Percentiles rank a stretch among this genome's conserved stretches.
These are phyloP conservation scores for Naganishia albida DNA, from an alignment of 1,284 basidiomycete species.

Conservation along the genomic window DNA sequence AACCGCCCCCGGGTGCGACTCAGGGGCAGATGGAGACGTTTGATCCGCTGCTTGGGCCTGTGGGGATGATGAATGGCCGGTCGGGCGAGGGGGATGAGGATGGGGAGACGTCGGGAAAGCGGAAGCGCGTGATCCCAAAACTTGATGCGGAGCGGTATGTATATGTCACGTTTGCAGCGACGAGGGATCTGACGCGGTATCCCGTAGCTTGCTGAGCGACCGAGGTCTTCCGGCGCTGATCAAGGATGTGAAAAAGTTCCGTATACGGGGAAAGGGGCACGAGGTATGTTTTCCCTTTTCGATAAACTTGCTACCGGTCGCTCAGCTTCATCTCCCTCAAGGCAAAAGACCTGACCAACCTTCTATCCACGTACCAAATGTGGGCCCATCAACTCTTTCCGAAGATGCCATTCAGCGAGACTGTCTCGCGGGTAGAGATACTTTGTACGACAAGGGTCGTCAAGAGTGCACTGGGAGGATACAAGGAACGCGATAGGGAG, in stretches of 20 bases:
- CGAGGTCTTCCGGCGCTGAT: conserved; percentile 77
- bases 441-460: conserved; percentile 79
- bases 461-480: conserved; percentile 52
- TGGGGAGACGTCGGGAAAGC: conserved; percentile 52
- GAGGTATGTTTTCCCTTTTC: conserved; percentile 62
- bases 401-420: conserved; percentile 79
- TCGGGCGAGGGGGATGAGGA: background rate
- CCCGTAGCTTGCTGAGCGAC: conserved; percentile 62
- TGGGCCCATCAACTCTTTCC: conserved; percentile 91
- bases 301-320: background rate
- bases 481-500: conserved; percentile 17
- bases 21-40: conserved; percentile 3
- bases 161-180: background rate
- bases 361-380: conserved; percentile 81
- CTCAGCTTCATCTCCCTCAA: conserved; percentile 46
- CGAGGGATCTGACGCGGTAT: background rate
- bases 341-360: conserved; percentile 71
- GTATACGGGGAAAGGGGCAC: conserved; percentile 79
- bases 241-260: conserved; percentile 70
- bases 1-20: background rate
- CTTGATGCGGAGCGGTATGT: conserved; percentile 68
- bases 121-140: conserved; percentile 61
- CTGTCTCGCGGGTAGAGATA: conserved; percentile 76
- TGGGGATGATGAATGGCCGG: conserved; percentile 18
- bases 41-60: conserved; percentile 19